phyloP scores from a whole-genome alignment of 192 early-diverging fungal species.

The Coemansia sp. region DNA sequence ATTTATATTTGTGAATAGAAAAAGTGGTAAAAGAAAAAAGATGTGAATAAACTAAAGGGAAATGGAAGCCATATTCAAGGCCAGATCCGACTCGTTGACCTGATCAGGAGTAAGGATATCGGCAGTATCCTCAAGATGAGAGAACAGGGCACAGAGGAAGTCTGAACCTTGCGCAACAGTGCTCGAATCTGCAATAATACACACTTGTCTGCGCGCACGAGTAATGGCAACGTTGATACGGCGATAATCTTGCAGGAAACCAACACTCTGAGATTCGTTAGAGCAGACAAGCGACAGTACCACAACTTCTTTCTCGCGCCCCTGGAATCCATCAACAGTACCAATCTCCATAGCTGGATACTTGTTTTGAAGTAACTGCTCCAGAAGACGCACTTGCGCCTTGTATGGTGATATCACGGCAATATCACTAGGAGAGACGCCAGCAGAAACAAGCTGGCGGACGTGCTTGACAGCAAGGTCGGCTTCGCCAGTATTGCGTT shows the following conservation, averaged over 20 bases:
- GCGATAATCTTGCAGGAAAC: slow-evolving; percentile 78
- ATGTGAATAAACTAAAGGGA: too few relatives aligned
- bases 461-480: slow-evolving; percentile 63
- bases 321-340: slow-evolving; percentile 89
- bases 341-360: slow-evolving; percentile 73
- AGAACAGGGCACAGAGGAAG: slow-evolving; percentile 54
- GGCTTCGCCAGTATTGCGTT: slow-evolving; percentile 78
- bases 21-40: background rate
- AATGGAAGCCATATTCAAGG: background rate
- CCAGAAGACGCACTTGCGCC: slow-evolving; percentile 66
- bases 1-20: background rate
- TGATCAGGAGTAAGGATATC: slow-evolving; percentile 45
- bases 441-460: slow-evolving; percentile 58
- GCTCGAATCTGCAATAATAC: slow-evolving; percentile 74
- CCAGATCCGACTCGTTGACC: slow-evolving; percentile 1
- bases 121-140: slow-evolving; percentile 51
- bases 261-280: slow-evolving; percentile 73
- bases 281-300: slow-evolving; percentile 78
- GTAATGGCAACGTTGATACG: slow-evolving; percentile 92
- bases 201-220: slow-evolving; percentile 79
- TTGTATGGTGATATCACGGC: slow-evolving; percentile 87
- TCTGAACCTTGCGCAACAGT: slow-evolving; percentile 51
- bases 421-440: slow-evolving; percentile 63
- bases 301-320: slow-evolving; percentile 86
- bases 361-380: slow-evolving; percentile 49